Evolutionary conservation across 805 yeast genomes (phyloP), one percentile per base, ranked within the genome.

Genomic region (Lachancea sp.): DNA sequence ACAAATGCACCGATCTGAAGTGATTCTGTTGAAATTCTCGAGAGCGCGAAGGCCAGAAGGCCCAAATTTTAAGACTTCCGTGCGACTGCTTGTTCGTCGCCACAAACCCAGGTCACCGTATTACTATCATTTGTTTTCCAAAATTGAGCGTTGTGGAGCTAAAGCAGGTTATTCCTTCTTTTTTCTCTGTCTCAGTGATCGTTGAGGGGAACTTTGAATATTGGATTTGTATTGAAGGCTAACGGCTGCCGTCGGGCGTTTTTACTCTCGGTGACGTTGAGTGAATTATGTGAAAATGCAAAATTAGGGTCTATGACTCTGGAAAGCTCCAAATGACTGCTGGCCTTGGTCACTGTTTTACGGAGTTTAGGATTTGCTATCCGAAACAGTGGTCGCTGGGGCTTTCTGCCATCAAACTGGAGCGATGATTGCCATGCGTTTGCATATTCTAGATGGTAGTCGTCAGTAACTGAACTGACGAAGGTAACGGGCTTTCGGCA

Each of bases 151-250:
- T n/a, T n/a, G n/a, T n/a, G n/a, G n/a, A n/a, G n/a, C n/a, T n/a
- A n/a, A n/a, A n/a, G n/a, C n/a, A n/a, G n/a, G n/a, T n/a, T 5
- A 25, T n/a, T 25, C 15, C 15, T 15, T 25, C 11, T 15, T 5
- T 5, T 8, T 25, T 31, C 9, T 13, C 4, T 8, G 12, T 15
- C 8, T 25, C 22, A 35, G 31, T 36, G 29, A 17, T 45, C 47
- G 30, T 49, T 47, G 33, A 48, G 36, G 15, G 48, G 46, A 13
- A 55, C 53, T 36, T 48, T 54, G 38, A 55, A 54, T 6, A 52
- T 49, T 23, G 47, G 53, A 6, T 55, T 52, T 7, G 55, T 46
- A 29, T 45, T 51, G 13, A 50, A 41, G 12, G 38, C 43, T 12
- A 48, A 38, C 11, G 47, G 33, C 19, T 34, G 45, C 3, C 36